Base-by-base conservation (phyloP, 2,329 filamentous ascomycete genomes). In the Arthrobotrys entomopaga region DNA sequence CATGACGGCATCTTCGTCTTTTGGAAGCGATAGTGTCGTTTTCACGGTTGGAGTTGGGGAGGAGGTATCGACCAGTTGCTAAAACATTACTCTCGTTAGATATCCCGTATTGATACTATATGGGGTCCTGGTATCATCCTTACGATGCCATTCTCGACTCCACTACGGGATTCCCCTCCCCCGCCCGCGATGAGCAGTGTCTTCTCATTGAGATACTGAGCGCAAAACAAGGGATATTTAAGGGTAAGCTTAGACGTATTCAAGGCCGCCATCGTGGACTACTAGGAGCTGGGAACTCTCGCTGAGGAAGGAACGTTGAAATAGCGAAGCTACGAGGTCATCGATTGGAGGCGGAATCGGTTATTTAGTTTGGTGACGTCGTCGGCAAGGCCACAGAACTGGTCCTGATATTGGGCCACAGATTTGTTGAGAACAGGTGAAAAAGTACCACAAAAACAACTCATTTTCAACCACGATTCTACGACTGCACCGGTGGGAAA, bases 71-170 rank as follows among this genome's bases (percentile, higher is more conserved):
- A 70, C 46, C 11, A 75, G 54, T 26, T 75, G 64, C 65, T 75
- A 50, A 16, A 49, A 6, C 19, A 7, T 2, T 2, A 3, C 26
- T n/a, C 7, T 65, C 34, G 11, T 38, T 13, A 53, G 46, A 34
- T 54, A 48, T 20, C 4, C 2, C 13, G 20, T 24, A 34, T 22
- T 29, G 2, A 8, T 34, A 34, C 29, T 34, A 34, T 34, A 1
- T 34, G 29, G 48, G 58, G 20, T 75, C 77, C 19, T 34, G 29
- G 29, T 34, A 34, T 34, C 26, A 34, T 34, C 10, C 29, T 34
- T 58, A 79, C 78, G 61, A 79, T 77, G 42, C 77, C 77, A 50
- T 79, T 79, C 15, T 77, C 77, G 53, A 79, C 77, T 42, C 78
- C 78, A 29, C 69, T 77, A 13, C 77, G 77, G 29, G 77, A 77